Percentiles rank a stretch among this genome's conserved stretches.
These are phyloP conservation scores for Podosphaera leucotricha DNA, from an alignment of 2,329 filamentous ascomycete genomes.

Conservation along the genomic window DNA sequence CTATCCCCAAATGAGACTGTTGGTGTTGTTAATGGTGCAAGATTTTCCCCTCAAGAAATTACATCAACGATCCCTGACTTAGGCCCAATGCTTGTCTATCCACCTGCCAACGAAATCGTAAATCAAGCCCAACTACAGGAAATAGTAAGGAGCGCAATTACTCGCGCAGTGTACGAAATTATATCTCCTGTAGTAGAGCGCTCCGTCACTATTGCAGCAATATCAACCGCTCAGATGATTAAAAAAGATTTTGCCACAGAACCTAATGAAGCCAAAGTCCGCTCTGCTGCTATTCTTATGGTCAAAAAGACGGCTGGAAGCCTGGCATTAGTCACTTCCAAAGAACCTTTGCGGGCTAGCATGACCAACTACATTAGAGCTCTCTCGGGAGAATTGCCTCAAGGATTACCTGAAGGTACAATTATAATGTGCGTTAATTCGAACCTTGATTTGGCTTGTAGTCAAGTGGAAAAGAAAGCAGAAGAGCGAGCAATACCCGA, in stretches of 20 bases:
- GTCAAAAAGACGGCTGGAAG: slow-evolving; percentile 87
- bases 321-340: slow-evolving; percentile 89
- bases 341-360: slow-evolving; percentile 86
- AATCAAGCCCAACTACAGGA: slow-evolving; percentile 41
- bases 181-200: slow-evolving; percentile 94
- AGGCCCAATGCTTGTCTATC: slow-evolving; percentile 54
- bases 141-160: slow-evolving; percentile 70
- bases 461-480: slow-evolving; percentile 83
- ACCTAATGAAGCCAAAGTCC: slow-evolving; percentile 65
- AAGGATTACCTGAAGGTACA: slow-evolving; percentile 73
- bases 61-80: slow-evolving; percentile 68
- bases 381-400: slow-evolving; percentile 41
- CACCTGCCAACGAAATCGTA: slow-evolving; percentile 58
- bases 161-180: slow-evolving; percentile 80
- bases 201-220: slow-evolving; percentile 92
- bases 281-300: slow-evolving; percentile 74
- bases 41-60: slow-evolving; percentile 55
- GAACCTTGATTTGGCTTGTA: slow-evolving; percentile 81
- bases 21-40: slow-evolving; percentile 40
- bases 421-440: slow-evolving; percentile 98
- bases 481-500: slow-evolving; percentile 83
- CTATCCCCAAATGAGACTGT: slow-evolving; percentile 54
- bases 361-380: slow-evolving; percentile 88
- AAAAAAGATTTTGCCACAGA: slow-evolving; percentile 93
- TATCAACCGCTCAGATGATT: slow-evolving; percentile 86